phyloP scores from a whole-genome alignment of 257 asterid genomes.

The Solanum okadae region DNA sequence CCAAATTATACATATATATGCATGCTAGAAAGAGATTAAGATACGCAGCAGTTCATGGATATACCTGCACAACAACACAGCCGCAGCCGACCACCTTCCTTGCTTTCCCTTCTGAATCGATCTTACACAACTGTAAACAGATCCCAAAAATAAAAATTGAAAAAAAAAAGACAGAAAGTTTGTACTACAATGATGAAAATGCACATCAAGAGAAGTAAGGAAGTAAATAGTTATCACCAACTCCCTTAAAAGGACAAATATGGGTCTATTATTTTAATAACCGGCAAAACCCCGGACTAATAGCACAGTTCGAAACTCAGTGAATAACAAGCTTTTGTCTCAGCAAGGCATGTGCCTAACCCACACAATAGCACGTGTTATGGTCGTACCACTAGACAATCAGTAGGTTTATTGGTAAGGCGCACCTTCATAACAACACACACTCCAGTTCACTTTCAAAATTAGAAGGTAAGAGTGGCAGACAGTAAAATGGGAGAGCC shows the following conservation, averaged over 20 bases:
- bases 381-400: not conserved
- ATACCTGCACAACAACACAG: conserved; percentile 64
- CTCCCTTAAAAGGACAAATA: not conserved
- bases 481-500: not conserved
- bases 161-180: not conserved
- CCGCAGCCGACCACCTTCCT: conserved; percentile 65
- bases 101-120: conserved; percentile 74
- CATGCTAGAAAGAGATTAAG: not conserved
- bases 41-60: not conserved
- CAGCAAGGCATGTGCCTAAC: not conserved
- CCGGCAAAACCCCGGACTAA: not conserved
- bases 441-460: not conserved
- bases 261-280: not conserved
- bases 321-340: not conserved
- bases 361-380: not conserved
- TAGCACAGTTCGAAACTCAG: not conserved
- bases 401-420: not conserved
- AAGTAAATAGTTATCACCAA: not conserved
- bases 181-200: not conserved
- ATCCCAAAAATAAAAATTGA: not conserved
- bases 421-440: not conserved
- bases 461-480: not conserved
- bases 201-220: not conserved
- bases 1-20: not conserved
- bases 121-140: conserved; percentile 52